A percentile compares a stretch with the other conserved stretches of the same genome.
phyloP scores from a whole-genome alignment of 179 eudicot genomes.

The Silene noctiflora region DNA sequence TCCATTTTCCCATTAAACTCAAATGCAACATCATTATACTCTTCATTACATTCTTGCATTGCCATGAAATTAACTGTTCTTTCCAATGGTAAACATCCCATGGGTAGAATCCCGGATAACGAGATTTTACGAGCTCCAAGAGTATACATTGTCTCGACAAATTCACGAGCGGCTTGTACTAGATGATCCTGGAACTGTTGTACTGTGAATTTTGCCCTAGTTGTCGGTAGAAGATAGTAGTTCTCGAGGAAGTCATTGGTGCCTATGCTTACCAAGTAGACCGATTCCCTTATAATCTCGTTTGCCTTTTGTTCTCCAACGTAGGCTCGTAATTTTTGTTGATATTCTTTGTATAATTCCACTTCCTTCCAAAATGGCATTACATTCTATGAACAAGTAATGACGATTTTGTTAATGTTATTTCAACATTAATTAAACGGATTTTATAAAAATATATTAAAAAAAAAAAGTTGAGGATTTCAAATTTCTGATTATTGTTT shows the following conservation, averaged over 20 bases:
- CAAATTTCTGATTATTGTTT: too few species aligned
- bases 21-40: constrained; percentile 53
- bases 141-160: constrained; percentile 34
- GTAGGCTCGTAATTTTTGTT: constrained; percentile 36
- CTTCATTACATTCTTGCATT: constrained; percentile 40
- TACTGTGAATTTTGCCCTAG: constrained; percentile 31
- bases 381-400: constrained; percentile 43
- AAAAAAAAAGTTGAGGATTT: too few species aligned
- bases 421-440: background rate
- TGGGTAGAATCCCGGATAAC: constrained; percentile 51
- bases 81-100: constrained; percentile 78
- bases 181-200: constrained; percentile 54
- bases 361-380: constrained; percentile 71
- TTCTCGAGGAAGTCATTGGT: constrained; percentile 79
- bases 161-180: constrained; percentile 34
- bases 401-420: background rate
- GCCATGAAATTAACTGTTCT: constrained; percentile 43
- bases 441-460: too few species aligned
- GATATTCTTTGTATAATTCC: constrained; percentile 65
- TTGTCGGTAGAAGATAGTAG: constrained; percentile 44
- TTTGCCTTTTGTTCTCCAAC: constrained; percentile 46
- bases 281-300: constrained; percentile 37
- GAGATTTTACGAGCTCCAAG: constrained; percentile 66
- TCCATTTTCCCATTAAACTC: constrained; percentile 50
- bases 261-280: constrained; percentile 59